phyloP scores from a whole-genome alignment of 495 filamentous ascomycete species.

The Aspergillus campestris region DNA sequence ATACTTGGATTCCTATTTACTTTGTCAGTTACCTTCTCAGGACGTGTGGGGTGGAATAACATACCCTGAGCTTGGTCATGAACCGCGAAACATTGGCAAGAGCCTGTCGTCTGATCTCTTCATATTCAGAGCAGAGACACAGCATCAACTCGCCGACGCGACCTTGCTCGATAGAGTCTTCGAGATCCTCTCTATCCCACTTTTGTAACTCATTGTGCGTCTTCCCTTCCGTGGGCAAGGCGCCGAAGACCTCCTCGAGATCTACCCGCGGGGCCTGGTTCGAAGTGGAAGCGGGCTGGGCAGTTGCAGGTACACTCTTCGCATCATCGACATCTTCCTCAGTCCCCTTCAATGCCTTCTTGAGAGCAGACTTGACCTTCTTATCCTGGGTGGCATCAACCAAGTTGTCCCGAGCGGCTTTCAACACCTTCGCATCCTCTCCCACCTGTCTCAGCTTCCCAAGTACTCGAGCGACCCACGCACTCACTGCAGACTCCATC shows the following conservation, averaged over 20 bases:
- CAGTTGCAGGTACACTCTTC: slow-evolving; percentile 17
- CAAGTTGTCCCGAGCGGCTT: slow-evolving; percentile 32
- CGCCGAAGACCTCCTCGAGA: slow-evolving; percentile 33
- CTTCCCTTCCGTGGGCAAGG: slow-evolving; percentile 31
- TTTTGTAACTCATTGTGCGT: slow-evolving; percentile 38
- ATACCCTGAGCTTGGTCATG: slow-evolving; percentile 53
- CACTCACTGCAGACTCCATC: slow-evolving; percentile 33
- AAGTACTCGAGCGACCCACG: slow-evolving; percentile 47
- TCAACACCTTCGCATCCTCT: slow-evolving; percentile 33
- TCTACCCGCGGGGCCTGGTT: slow-evolving; percentile 17
- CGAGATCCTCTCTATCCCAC: slow-evolving; percentile 68
- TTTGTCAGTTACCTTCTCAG: slow-evolving; percentile 6
- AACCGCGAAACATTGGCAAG: slow-evolving; percentile 56
- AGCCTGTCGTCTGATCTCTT: slow-evolving; percentile 70
- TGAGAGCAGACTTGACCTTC: slow-evolving; percentile 29
- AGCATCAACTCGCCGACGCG: slow-evolving; percentile 57
- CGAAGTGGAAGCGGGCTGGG: not conserved
- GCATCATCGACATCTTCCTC: slow-evolving; percentile 17
- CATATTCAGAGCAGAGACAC: slow-evolving; percentile 64
- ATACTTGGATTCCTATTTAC: slow-evolving; percentile 50
- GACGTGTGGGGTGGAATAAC: not conserved
- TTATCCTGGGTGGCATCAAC: slow-evolving; percentile 28
- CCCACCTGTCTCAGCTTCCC: slow-evolving; percentile 36
- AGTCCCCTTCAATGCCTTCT: slow-evolving; percentile 31
- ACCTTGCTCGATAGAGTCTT: slow-evolving; percentile 66